Evolutionary conservation across 1,284 basidiomycete genomes (phyloP), one percentile per base, ranked within the genome.

Genomic region (Trichosporon coremiiforme): DNA sequence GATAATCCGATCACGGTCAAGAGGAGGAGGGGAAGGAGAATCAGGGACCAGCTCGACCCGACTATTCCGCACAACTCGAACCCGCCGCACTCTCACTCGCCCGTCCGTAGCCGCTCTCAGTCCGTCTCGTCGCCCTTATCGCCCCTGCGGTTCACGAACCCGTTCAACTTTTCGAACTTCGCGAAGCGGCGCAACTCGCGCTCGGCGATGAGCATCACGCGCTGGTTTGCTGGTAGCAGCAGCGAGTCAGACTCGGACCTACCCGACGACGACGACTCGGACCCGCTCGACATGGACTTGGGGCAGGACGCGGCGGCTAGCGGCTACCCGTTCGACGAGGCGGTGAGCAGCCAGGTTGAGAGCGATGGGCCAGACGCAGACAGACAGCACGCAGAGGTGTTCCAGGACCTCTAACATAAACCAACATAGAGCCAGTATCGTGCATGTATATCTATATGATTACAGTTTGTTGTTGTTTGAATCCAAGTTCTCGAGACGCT

Each of bases 401-500:
- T 33, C 33, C 53, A 66, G 50, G 31, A 55, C n/a, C n/a, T n/a
- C n/a, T n/a, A n/a, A n/a, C n/a, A n/a, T 53, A 22, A 33, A 20
- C 41, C 20, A 17, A 63, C 66, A 64, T 47, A 68, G 62, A 66
- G 65, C 50, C 67, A 65, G 63, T 50, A 53, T 20, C 47, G 53
- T 65, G 68, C 69, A 72, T 72, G 68, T 72, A 70, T 70, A 68
- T 70, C 66, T 66, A 55, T 71, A 65, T 66, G 57, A 66, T 73
- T 73, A 73, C 72, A 73, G 65, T 68, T 38, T 45, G 68, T 68
- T 55, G 33, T 53, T 29, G 79, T 70, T 83, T 80, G 57, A 31
- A 22, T 74, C 76, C 73, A 83, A 69, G 7, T 77, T 76, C 74
- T 85, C 84, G 57, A 85, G 77, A 29, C 85, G 72, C 0, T 77